Evolutionary conservation across 31 red algal species (phyloP), one percentile per base, ranked within the genome.

Genomic region (Odonthalia washingtoniensis): DNA sequence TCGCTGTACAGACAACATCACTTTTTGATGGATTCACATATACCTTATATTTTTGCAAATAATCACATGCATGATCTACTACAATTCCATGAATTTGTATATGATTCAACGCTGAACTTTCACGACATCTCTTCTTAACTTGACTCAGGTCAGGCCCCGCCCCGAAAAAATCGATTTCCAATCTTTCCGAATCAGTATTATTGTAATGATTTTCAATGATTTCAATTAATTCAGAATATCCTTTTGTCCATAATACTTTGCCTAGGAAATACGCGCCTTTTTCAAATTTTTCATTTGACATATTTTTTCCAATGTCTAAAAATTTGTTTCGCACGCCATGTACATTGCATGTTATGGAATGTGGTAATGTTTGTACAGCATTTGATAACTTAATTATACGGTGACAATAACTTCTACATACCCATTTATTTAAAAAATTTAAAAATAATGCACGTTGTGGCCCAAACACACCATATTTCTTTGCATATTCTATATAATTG

Each of bases 231-330:
- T 90, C 52, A 26, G 66, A 44, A 65, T 93, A 93, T 3, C 95
- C 95, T 75, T 97, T 97, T 46, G 90, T 79, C 95, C 95, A 97
- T 38, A 97, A 70, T 33, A 93, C 78, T 45, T 97, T 97, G 34
- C 95, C 95, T 40, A 97, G 52, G 40, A 97, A 97, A 46, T 97
- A 97, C n/a, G 88, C 90, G 24, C 91, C 95, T 0, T 64, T 60
- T 35, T 78, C 63, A 78, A 93, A 96, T 1, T 36, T 53, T 41
- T 63, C 37, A 4, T 64, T 86, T 35, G 49, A 52, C 34, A 80
- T 38, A 5, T 46, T 9, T 2, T 64, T 72, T 32, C 90, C 90
- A 78, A 93, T 91, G 4, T 83, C 5, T 27, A 97, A 70, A 33
- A 97, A 97, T 60, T 84, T 84, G 70, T 90, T 69, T 24, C 95